Conservation (phyloP, 1,284 basidiomycete genomes). For the Ceratobasidium sp. region DNA sequence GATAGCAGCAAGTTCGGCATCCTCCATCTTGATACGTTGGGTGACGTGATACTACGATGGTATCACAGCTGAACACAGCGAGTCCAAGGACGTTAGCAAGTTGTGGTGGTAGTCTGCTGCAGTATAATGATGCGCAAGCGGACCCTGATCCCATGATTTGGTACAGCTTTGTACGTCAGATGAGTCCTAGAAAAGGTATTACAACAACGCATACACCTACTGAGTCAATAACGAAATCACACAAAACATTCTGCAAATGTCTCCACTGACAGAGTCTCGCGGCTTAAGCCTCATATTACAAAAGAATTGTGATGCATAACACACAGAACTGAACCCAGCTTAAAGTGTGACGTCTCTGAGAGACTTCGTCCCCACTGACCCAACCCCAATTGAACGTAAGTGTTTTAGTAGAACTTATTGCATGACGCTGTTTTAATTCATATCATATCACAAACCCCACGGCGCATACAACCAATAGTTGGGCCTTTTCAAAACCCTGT, state of each 20-base stretch:
- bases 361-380: neutral
- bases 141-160: conserved; percentile 18
- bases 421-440: neutral
- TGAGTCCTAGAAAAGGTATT: neutral
- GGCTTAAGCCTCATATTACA: no score
- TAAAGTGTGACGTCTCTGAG: neutral
- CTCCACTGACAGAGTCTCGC: no score
- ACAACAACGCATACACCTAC: neutral
- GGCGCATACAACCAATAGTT: neutral
- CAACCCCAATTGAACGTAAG: neutral
- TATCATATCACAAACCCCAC: neutral
- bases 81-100: neutral
- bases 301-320: no score
- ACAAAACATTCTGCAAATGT: neutral
- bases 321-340: no score
- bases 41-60: neutral
- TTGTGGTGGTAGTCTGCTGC: conserved; percentile 1
- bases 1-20: conserved; percentile 62
- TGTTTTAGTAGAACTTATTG: neutral
- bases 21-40: conserved; percentile 54
- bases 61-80: neutral
- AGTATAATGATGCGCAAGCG: neutral
- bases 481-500: neutral
- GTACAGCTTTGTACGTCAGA: neutral
- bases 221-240: no score